Base-by-base conservation (phyloP, 192 early-diverging fungal genomes). In the Neocallimastix lanati region DNA sequence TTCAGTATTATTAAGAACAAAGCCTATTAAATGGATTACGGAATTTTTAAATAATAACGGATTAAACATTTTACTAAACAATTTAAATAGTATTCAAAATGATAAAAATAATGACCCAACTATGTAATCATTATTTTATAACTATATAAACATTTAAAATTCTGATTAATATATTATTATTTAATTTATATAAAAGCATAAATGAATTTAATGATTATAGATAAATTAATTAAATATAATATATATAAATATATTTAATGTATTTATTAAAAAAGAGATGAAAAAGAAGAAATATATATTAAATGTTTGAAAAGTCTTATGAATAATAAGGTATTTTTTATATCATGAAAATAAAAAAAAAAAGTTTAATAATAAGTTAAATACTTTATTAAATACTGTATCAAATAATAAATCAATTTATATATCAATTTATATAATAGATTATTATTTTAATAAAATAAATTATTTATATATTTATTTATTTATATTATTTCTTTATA, bases 231-330 rank as follows among this genome's bases (percentile, higher is more conserved):
- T n/a, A n/a, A n/a, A n/a, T n/a, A n/a, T n/a, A n/a, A n/a, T n/a
- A n/a, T n/a, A n/a, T n/a, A n/a, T n/a, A n/a, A n/a, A n/a, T n/a
- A n/a, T n/a, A n/a, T n/a, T n/a, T n/a, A n/a, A n/a, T n/a, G n/a
- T n/a, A n/a, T n/a, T n/a, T n/a, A n/a, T n/a, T n/a, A n/a, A 50
- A 21, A 4, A 21, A 50, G 40, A 21, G 84, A 87, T 76, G 88
- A 87, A 18, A 84, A 83, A 79, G 88, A 89, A 81, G 88, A 89
- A 77, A 82, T 89, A 13, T 86, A 88, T 79, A 88, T 89, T 79
- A 88, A 88, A 78, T 88, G 88, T 76, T 78, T 89, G 15, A 88
- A 88, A 79, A 84, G 85, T 7, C 79, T 89, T 36, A 89, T 89
- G 88, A 89, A 89, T 82, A 89, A 88, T 83, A 88, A 88, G 81